Evolutionary conservation across 495 filamentous ascomycete genomes (phyloP), one percentile per base, ranked within the genome.

Genomic region (Parathielavia appendiculata): DNA sequence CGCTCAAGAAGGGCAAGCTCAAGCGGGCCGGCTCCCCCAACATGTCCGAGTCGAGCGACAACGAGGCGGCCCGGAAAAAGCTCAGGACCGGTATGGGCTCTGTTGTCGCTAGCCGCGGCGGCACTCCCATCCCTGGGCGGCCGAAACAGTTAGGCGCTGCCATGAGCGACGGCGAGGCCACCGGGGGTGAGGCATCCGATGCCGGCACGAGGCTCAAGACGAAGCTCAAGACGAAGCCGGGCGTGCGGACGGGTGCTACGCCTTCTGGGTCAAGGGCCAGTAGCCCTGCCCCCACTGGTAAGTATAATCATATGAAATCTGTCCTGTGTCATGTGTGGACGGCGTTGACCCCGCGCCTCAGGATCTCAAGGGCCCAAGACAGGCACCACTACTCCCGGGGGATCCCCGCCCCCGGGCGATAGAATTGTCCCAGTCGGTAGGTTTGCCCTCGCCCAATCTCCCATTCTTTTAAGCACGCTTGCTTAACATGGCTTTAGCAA

Each of bases 1-100:
- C 74, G 47, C 64, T 77, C n/a, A 89, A 87, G 74, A 88, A 90
- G 73, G 63, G 74, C 64, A 83, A 81, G 50, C 83, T 92, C 47
- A 97, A 97, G 73, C 85, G 93, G 17, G 77, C 86, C 20, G 92
- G 92, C 32, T 96, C 92, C 32, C 90, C 92, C 8, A 85, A 89
- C 63, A 79, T 85, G 19, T 97, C 93, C 13, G 80, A 97, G 66
- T 87, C 89, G 17, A 95, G 90, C 73, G 95, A 91, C 49, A 92
- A 88, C 59, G 93, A 98, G 67, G 88, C 87, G 1, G 81, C 84
- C 22, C 88, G 89, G 43, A 95, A 96, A 77, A 96, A 95, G 81
- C 77, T 81, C 40, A 95, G 93, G 75, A 89, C 85, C 67, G 83
- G 83, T 54, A 79, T 83, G 58, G 66, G 63, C n/a, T 75, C 81